phyloP scores from a whole-genome alignment of 1,284 basidiomycete genomes.

The Leccinum subrobustum region DNA sequence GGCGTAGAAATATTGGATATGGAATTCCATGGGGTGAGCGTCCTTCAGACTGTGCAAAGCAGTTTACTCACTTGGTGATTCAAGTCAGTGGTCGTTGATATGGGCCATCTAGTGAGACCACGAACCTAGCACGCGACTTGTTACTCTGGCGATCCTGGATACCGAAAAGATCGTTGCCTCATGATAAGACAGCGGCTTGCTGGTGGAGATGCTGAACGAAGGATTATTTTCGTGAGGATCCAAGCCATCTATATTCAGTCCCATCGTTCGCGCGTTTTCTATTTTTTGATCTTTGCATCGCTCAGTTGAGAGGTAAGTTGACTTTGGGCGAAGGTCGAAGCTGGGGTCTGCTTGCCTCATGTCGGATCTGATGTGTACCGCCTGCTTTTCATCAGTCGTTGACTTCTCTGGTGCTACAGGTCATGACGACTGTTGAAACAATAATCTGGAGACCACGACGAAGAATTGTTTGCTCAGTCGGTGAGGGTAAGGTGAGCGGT shows the following conservation, averaged over 20 bases:
- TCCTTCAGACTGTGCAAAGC: not conserved
- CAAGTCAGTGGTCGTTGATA: not conserved
- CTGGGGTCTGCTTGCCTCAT: not conserved
- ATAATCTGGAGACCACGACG: not conserved
- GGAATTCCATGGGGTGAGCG: not conserved
- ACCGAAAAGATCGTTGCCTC: not conserved
- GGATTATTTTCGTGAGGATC: not conserved
- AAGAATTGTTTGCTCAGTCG: not conserved
- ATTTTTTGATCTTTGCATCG: not conserved
- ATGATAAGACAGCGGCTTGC: not conserved
- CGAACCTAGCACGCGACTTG: not conserved
- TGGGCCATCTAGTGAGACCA: not conserved
- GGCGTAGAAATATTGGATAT: not conserved
- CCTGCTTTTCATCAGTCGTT: too few species aligned
- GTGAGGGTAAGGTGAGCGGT: not conserved
- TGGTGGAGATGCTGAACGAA: not conserved
- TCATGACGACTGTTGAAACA: not conserved
- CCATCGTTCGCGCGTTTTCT: not conserved
- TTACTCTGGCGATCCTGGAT: not conserved
- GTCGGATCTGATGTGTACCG: not conserved
- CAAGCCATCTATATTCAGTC: not conserved
- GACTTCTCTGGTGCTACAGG: not conserved
- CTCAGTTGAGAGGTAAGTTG: not conserved
- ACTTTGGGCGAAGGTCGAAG: not conserved
- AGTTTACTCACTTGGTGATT: not conserved